Base-by-base conservation (phyloP, 1,284 basidiomycete genomes). In the Puccinia sorghi region DNA sequence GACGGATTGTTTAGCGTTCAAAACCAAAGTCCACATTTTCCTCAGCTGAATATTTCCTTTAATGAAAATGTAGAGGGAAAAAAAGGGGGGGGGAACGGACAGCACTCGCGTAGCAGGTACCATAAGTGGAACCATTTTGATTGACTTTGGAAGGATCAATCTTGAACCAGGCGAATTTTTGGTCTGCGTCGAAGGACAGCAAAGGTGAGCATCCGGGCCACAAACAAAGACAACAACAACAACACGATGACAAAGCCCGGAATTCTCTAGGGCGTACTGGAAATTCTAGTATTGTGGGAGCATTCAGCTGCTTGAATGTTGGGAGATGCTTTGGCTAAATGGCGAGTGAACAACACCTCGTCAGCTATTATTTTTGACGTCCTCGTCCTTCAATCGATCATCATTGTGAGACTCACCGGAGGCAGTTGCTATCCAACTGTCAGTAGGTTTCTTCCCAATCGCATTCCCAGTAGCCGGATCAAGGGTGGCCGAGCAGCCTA, bases 91-190 rank as follows among this genome's bases (percentile, higher is more conserved):
- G 37, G 32, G 15, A 52, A 69, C 74, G 13, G 20, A 77, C 74
- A 64, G 52, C 27, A n/a, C 22, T 57, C 15, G 74, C 74, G 43
- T 46, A 59, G 46, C 74, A 77, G 46, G 48, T 69, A 20, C 74
- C 74, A 77, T 77, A 77, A 46, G 74, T 64, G 25, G 74, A 64
- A 6, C 64, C 52, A 12, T 59, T 20, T 43, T 69, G 63, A 41
- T 69, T 77, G 12, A 56, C 66, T 67, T 69, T 77, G 3, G 74
- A 52, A 27, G 74, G 50, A 70, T 77, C 74, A 48, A 77, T 69
- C 43, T 67, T n/a, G 32, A 77, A 77, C 63, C 64, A 77, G n/a
- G 64, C 74, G 32, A 77, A 77, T 43, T 67, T 57, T 50, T 77
- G 74, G 54, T 57, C 70, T 72, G 56, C 15, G 56, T 12, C 22